Evolutionary conservation across 352 stramenopile genomes (phyloP).

Genomic region (Nothophytophthora sp.): DNA sequence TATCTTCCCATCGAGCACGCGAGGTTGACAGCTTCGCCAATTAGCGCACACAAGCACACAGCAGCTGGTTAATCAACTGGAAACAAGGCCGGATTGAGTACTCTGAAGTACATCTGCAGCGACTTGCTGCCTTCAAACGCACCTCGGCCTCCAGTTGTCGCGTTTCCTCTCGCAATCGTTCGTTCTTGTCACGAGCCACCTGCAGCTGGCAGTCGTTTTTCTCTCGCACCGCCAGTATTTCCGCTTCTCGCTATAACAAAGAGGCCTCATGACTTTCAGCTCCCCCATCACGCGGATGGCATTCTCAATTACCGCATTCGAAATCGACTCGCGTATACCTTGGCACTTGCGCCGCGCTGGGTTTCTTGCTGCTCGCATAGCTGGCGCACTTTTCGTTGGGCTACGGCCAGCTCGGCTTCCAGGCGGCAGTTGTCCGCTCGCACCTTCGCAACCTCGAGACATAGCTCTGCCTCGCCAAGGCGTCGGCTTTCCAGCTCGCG

Average conservation of each 20-base stretch:
- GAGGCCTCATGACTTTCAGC: neutral
- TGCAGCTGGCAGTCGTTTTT: constrained; percentile 15
- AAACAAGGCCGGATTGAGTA: too few relatives aligned
- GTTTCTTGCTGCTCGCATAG: constrained; percentile 16
- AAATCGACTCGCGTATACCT: too few relatives aligned
- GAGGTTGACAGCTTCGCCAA: constrained; percentile 13
- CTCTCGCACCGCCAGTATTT: constrained; percentile 4
- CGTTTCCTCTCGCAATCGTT: constrained; percentile 14
- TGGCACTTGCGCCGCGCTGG: constrained; percentile 3
- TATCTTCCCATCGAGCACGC: constrained; percentile 13
- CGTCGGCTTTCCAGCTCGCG: constrained; percentile 23
- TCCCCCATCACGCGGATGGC: neutral
- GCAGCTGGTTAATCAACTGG: too few relatives aligned
- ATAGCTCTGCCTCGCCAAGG: constrained; percentile 33
- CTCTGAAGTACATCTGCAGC: too few relatives aligned
- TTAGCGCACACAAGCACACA: too few relatives aligned
- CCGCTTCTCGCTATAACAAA: constrained; percentile 7
- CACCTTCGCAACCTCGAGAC: constrained; percentile 40
- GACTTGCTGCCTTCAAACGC: too few relatives aligned
- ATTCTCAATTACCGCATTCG: neutral
- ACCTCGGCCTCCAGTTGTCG: constrained; percentile 17
- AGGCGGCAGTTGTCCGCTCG: constrained; percentile 43
- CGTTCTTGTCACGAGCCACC: constrained; percentile 3
- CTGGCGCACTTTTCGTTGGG: constrained; percentile 16
- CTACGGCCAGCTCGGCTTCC: constrained; percentile 31